A percentile compares a stretch with the other conserved stretches of the same genome.
Conservation (phyloP, 305 asterid species). For the Fraxinus angustifolia region DNA sequence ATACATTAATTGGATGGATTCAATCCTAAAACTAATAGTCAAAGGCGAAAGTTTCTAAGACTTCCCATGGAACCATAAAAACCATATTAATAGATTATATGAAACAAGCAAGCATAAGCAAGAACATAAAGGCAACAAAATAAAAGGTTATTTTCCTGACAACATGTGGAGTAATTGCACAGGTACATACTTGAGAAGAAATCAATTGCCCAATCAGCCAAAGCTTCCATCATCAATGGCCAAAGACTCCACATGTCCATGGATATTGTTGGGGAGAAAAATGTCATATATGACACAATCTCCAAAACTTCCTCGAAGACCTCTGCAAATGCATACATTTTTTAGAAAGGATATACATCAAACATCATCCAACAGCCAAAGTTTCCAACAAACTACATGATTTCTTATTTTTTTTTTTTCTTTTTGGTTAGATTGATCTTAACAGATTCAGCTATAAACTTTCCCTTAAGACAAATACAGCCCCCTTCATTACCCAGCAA, state of each 20-base stretch:
- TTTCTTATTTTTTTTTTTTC: background rate
- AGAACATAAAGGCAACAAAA: background rate
- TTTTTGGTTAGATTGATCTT: background rate
- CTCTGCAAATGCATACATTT: slow-evolving; percentile 55
- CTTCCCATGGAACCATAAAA: background rate
- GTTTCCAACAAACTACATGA: background rate
- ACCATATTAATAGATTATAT: slow-evolving; percentile 3
- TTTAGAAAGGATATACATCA: background rate
- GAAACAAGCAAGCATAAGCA: background rate
- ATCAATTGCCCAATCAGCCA: slow-evolving; percentile 98
- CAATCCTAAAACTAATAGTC: background rate
- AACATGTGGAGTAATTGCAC: background rate
- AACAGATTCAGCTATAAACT: slow-evolving; percentile 7
- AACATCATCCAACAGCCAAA: background rate
- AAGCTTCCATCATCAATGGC: slow-evolving; percentile 92
- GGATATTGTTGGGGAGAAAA: slow-evolving; percentile 90
- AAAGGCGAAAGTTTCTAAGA: slow-evolving; percentile 2
- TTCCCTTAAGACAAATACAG: background rate
- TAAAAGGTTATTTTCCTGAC: background rate
- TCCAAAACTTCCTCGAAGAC: slow-evolving; percentile 97
- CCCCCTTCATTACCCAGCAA: background rate
- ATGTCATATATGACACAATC: slow-evolving; percentile 96
- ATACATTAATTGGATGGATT: background rate
- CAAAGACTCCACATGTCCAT: slow-evolving; percentile 98
- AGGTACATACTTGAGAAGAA: slow-evolving; percentile 80